Evolutionary conservation across 148 eudicot species (phyloP), one percentile per base, ranked within the genome.

Genomic region (Nyssa sinensis): DNA sequence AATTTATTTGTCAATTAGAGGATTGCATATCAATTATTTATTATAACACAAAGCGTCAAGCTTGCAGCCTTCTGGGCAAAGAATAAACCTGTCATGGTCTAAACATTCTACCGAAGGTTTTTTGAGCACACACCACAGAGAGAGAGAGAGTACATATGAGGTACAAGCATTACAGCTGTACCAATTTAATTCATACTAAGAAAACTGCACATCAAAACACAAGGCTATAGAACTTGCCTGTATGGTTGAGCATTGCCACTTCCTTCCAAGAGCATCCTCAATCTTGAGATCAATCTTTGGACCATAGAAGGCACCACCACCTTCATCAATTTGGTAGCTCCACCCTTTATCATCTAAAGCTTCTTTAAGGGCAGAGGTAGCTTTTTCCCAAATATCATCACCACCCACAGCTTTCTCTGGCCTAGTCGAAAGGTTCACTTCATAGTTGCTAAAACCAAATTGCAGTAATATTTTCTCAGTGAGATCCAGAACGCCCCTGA

Each of bases 181-280:
- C 47, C 5, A 25, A 34, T 27, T 24, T 14, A 28, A 4, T 37
- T 49, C 23, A 31, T 66, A 14, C n/a, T 33, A 23, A 24, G 44
- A 6, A 59, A 31, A 33, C 5, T 19, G 41, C 35, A 37, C 41
- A 27, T 13, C 27, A 70, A 71, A 24, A 51, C 58, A 58, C 21
- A 29, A 34, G 51, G 28, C 16, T 33, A 9, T 66, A 23, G 32
- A 30, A 66, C 70, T 68, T 67, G 80, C 99, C 97, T 95, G 98
- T 82, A 93, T 87, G 49, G 99, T 95, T 28, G 99, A 95, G 71
- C 99, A 95, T 66, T 95, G 99, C 99, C 99, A 95, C 82, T 93
- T 95, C 84, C 99, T 91, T 78, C 99, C 99, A 66, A 95, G 94
- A 78, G 99, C 99, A 85, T 95, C 99, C 84, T 95, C 99, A 67